phyloP scores from a whole-genome alignment of 2,329 filamentous ascomycete species.

The Neophaeococcomyces aloes region DNA sequence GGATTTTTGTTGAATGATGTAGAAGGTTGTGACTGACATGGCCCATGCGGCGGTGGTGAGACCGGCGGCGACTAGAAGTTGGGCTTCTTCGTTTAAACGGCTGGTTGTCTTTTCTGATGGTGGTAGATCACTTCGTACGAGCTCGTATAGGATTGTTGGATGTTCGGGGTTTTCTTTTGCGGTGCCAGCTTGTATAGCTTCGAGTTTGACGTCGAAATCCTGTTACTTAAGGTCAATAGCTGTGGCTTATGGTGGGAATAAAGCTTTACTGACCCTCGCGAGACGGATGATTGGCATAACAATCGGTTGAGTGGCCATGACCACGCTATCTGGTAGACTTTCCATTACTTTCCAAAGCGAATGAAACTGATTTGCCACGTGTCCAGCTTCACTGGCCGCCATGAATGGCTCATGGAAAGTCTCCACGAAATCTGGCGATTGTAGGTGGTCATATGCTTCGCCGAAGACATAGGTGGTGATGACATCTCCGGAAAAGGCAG shows the following conservation, averaged over 20 bases:
- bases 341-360: slow-evolving; percentile 18
- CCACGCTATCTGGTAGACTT: slow-evolving; percentile 18
- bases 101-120: slow-evolving; percentile 26
- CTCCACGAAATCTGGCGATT: slow-evolving; percentile 14
- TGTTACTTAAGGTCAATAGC: neutral
- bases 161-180: slow-evolving; percentile 8
- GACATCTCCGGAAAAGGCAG: slow-evolving; percentile 36
- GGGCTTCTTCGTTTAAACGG: slow-evolving; percentile 26
- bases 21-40: slow-evolving; percentile 24
- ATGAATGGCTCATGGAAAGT: slow-evolving; percentile 13
- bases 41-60: slow-evolving; percentile 27
- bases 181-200: slow-evolving; percentile 5
- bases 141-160: slow-evolving; percentile 24
- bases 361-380: slow-evolving; percentile 12
- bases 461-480: slow-evolving; percentile 33
- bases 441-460: slow-evolving; percentile 13
- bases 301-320: slow-evolving; percentile 7
- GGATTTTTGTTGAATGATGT: slow-evolving; percentile 17
- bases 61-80: slow-evolving; percentile 25
- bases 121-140: slow-evolving; percentile 24
- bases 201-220: slow-evolving; percentile 5
- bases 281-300: neutral
- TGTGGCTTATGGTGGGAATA: neutral
- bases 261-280: neutral
- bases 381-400: slow-evolving; percentile 10